Conservation (phyloP, 1,284 basidiomycete species). For the Paramarasmius palmivorus region DNA sequence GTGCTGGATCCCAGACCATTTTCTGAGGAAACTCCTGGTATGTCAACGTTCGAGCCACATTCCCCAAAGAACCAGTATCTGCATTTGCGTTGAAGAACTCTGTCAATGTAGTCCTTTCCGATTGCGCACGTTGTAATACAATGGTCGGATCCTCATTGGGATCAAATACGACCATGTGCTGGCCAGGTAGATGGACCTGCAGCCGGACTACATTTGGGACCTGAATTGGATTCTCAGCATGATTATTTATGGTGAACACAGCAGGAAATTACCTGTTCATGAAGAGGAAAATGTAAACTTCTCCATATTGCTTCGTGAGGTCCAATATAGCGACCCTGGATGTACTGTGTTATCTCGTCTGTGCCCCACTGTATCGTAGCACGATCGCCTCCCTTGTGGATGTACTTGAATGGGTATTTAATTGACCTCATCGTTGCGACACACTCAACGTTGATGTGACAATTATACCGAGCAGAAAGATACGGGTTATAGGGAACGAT, state of each 20-base stretch:
- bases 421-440: conserved; percentile 29
- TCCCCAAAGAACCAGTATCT: conserved; percentile 20
- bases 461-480: conserved; percentile 26
- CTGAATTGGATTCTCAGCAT: too few species aligned
- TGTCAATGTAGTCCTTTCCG: conserved; percentile 34
- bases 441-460: conserved; percentile 32
- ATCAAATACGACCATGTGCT: conserved; percentile 36
- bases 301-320: conserved; percentile 29
- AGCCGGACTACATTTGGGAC: conserved; percentile 40
- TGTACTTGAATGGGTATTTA: conserved; percentile 50
- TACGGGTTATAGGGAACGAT: conserved; percentile 38
- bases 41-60: conserved; percentile 26
- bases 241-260: too few species aligned
- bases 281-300: conserved; percentile 32
- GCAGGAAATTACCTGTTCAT: conserved; percentile 27
- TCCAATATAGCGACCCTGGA: conserved; percentile 33
- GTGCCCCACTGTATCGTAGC: conserved; percentile 29
- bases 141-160: conserved; percentile 28
- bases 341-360: conserved; percentile 32
- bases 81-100: conserved; percentile 44
- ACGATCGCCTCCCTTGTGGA: conserved; percentile 45
- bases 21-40: conserved; percentile 42
- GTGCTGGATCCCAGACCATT: conserved; percentile 19
- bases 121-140: conserved; percentile 21
- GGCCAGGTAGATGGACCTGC: conserved; percentile 35